These are phyloP conservation scores for Dipodascus albidus DNA, from an alignment of 805 yeast genomes.

Conservation along the genomic window DNA sequence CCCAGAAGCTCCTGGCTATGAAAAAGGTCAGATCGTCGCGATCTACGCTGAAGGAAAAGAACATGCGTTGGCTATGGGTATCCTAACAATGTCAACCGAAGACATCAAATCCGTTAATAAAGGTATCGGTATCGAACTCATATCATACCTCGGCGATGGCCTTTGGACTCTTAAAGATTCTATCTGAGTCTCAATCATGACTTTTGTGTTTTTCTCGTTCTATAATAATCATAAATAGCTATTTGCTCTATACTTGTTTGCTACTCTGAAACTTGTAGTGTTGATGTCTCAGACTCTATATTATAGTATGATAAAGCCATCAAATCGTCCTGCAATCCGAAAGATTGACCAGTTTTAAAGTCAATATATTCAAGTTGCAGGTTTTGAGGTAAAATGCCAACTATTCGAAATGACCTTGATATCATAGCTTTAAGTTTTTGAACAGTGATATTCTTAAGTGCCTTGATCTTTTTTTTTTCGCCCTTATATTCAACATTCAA, in stretches of 20 bases:
- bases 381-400: neutral
- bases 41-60: conserved; percentile 91
- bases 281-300: neutral
- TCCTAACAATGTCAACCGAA: conserved; percentile 74
- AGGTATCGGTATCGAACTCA: conserved; percentile 79
- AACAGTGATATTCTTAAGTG: conserved; percentile 25
- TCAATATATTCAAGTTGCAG: neutral
- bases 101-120: conserved; percentile 76
- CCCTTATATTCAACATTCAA: conserved; percentile 11
- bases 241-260: too few relatives aligned
- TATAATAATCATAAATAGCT: too few relatives aligned
- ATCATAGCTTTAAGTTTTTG: conserved; percentile 28
- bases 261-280: neutral
- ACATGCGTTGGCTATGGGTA: conserved; percentile 83
- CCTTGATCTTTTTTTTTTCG: conserved; percentile 7
- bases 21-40: conserved; percentile 60
- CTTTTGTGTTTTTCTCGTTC: too few relatives aligned
- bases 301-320: neutral
- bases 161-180: conserved; percentile 26
- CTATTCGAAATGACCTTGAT: conserved; percentile 8
- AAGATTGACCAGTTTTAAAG: neutral
- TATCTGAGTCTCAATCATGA: neutral
- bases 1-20: conserved; percentile 60
- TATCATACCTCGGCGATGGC: conserved; percentile 83
- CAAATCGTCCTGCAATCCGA: neutral